A percentile compares a stretch with the other conserved stretches of the same genome.
Conservation (phyloP, 2,329 filamentous ascomycete genomes). For the Coleophoma cylindrospora region DNA sequence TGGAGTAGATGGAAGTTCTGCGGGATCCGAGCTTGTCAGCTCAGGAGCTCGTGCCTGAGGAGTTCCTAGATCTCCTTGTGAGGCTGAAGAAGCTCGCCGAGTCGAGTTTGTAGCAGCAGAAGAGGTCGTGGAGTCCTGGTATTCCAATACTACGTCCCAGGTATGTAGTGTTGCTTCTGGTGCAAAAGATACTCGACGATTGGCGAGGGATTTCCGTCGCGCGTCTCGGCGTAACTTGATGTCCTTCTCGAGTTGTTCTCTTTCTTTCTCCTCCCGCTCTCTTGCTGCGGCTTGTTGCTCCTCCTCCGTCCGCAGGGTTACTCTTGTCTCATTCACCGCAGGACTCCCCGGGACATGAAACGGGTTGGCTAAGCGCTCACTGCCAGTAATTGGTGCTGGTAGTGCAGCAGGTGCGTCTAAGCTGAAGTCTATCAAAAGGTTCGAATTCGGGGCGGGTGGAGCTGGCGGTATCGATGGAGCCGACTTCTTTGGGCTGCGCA, state of each 20-base stretch:
- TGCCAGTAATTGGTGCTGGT: conserved; percentile 19
- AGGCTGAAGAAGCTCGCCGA: conserved; percentile 61
- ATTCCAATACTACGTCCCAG: conserved; percentile 84
- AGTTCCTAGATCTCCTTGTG: conserved; percentile 15
- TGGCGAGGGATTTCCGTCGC: conserved; percentile 86
- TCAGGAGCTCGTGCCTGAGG: conserved; percentile 21
- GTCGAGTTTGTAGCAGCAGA: conserved; percentile 71
- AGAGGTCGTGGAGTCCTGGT: conserved; percentile 80
- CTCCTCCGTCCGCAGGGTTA: conserved; percentile 64
- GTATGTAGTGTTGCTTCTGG: conserved; percentile 96
- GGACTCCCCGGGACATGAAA: conserved; percentile 36
- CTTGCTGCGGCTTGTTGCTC: conserved; percentile 65
- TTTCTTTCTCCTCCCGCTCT: conserved; percentile 64
- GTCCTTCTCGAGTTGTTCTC: conserved; percentile 52
- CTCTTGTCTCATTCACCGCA: conserved; percentile 37
- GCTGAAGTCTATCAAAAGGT: conserved; percentile 23
- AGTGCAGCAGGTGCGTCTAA: conserved; percentile 8
- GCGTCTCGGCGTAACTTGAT: conserved; percentile 74
- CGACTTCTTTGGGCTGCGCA: conserved; percentile 21
- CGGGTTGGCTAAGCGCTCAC: conserved; percentile 39
- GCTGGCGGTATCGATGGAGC: conserved; percentile 9
- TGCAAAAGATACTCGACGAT: conserved; percentile 91
- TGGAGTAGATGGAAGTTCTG: conserved; percentile 56
- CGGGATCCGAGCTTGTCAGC: conserved; percentile 37
- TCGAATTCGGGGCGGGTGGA: conserved; percentile 9